phyloP scores from a whole-genome alignment of 345 rosid species.

The Lenwebbia sp. region DNA sequence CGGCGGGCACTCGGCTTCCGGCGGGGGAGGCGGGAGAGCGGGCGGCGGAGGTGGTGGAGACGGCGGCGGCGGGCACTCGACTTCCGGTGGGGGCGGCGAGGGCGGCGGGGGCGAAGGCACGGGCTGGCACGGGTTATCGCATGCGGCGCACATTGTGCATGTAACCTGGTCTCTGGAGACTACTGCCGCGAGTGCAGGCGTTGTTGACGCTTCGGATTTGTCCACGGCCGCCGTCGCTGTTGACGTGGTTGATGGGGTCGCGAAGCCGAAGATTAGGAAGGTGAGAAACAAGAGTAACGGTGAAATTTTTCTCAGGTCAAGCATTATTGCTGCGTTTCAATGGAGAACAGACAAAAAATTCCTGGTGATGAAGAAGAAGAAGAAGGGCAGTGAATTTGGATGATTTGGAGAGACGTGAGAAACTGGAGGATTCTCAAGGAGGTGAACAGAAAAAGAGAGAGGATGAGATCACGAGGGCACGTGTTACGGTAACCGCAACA shows the following conservation, averaged over 20 bases:
- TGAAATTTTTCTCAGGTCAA: not conserved
- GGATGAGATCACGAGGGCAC: not conserved
- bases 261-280: not conserved
- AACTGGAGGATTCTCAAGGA: not conserved
- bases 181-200: not conserved
- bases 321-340: not conserved
- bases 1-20: not conserved
- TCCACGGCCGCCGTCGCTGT: not conserved
- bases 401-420: not conserved
- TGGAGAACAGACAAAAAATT: not conserved
- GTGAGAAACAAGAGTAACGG: not conserved
- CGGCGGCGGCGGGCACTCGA: slow-evolving; percentile 20
- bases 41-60: not conserved
- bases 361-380: not conserved
- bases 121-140: slow-evolving; percentile 16
- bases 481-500: not conserved
- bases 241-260: not conserved
- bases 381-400: not conserved
- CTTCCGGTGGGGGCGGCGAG: slow-evolving; percentile 7
- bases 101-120: slow-evolving; percentile 28
- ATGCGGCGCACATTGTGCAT: slow-evolving; percentile 27
- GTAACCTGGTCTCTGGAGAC: slow-evolving; percentile 9
- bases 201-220: not conserved
- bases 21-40: not conserved
- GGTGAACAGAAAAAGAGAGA: not conserved